Evolutionary conservation across 1,284 basidiomycete genomes (phyloP).

Genomic region (Anthracocystis panici-leucophaei): DNA sequence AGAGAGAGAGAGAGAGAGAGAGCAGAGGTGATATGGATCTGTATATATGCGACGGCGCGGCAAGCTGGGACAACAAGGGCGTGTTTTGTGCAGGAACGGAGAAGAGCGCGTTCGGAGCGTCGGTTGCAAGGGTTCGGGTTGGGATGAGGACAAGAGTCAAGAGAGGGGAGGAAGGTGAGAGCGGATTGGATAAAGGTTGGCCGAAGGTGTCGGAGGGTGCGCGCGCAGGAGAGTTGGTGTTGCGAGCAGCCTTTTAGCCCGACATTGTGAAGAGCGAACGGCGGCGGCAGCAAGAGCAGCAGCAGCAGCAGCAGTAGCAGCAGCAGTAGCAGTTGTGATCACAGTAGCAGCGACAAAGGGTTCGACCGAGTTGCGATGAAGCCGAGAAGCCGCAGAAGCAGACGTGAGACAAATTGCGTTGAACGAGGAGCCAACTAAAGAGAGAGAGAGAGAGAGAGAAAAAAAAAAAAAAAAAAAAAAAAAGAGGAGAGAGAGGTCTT

Average conservation of each 20-base stretch:
- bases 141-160: background rate
- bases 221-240: background rate
- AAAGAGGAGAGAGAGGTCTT: background rate
- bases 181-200: constrained; percentile 1
- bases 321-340: too few relatives aligned
- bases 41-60: background rate
- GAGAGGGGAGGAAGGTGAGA: background rate
- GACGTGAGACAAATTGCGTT: background rate
- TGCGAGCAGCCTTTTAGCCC: background rate
- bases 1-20: background rate
- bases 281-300: too few relatives aligned
- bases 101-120: background rate
- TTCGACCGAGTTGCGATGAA: too few relatives aligned
- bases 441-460: background rate
- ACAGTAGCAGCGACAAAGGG: too few relatives aligned
- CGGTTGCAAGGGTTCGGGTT: background rate
- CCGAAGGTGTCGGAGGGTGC: constrained; percentile 17
- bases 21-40: background rate
- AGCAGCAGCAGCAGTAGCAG: too few relatives aligned
- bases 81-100: constrained; percentile 11
- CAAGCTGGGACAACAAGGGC: background rate
- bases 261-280: background rate
- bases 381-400: background rate
- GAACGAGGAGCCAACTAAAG: background rate
- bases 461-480: too few relatives aligned